Percentiles rank a stretch among this genome's conserved stretches.
These are phyloP conservation scores for Sphagnum magellanicum DNA, from an alignment of 228 moss, liverwort and hornwort genomes.

Conservation along the genomic window DNA sequence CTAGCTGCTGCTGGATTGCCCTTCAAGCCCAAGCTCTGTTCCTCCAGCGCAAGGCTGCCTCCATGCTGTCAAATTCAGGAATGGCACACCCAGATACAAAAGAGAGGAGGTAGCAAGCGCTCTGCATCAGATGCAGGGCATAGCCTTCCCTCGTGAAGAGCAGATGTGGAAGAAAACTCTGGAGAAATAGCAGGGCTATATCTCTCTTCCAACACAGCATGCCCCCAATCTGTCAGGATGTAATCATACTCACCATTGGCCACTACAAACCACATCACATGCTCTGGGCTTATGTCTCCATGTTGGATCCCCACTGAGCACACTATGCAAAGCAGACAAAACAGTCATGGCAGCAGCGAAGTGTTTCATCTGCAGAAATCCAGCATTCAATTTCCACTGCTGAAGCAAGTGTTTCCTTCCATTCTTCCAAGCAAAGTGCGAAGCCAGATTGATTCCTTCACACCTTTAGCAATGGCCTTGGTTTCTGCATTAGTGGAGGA, in stretches of 20 bases:
- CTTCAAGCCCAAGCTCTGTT: slow-evolving; percentile 87
- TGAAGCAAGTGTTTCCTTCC: slow-evolving; percentile 35
- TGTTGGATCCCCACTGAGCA: slow-evolving; percentile 80
- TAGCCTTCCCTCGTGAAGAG: slow-evolving; percentile 86
- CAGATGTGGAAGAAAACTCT: slow-evolving; percentile 91
- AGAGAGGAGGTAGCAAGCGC: slow-evolving; percentile 82
- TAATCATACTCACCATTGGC: slow-evolving; percentile 87
- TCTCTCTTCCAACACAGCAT: slow-evolving; percentile 89
- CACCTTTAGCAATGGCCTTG: background rate
- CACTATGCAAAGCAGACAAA: slow-evolving; percentile 87
- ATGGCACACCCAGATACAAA: slow-evolving; percentile 84
- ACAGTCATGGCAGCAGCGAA: slow-evolving; percentile 90
- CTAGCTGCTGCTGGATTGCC: slow-evolving; percentile 91
- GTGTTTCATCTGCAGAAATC: slow-evolving; percentile 80
- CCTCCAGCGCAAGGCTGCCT: slow-evolving; percentile 95
- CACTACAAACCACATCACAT: slow-evolving; percentile 86
- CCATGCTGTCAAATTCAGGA: slow-evolving; percentile 94
- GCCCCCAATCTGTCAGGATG: slow-evolving; percentile 91
- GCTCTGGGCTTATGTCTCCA: slow-evolving; percentile 96
- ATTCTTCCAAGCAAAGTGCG: no score
- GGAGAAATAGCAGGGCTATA: slow-evolving; percentile 88
- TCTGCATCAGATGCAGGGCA: slow-evolving; percentile 97
- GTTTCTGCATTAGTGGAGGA: background rate
- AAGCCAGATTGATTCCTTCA: background rate
- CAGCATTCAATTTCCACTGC: slow-evolving; percentile 84